Evolutionary conservation across 495 filamentous ascomycete genomes (phyloP).

Genomic region (Aspergillus avenaceus): DNA sequence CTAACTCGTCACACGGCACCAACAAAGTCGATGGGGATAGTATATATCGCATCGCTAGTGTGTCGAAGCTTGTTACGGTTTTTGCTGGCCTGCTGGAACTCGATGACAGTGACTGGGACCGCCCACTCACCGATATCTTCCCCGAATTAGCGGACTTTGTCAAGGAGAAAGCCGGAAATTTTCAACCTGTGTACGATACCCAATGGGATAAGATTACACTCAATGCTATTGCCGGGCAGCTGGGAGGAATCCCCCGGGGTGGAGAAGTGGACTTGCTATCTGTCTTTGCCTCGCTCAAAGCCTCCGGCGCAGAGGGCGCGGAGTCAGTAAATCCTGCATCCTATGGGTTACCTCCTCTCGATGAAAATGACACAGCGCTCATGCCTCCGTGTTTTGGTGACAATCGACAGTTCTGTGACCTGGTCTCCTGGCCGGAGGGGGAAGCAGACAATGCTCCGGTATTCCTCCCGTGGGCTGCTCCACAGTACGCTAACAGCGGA

Average conservation of each 20-base stretch:
- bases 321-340: conserved; percentile 12
- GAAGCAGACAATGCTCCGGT: conserved; percentile 31
- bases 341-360: conserved; percentile 30
- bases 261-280: conserved; percentile 18
- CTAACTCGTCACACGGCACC: conserved; percentile 23
- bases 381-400: conserved; percentile 15
- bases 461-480: conserved; percentile 42
- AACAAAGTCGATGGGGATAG: conserved; percentile 40
- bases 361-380: conserved; percentile 17
- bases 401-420: background rate
- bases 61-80: conserved; percentile 49
- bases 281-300: background rate
- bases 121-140: conserved; percentile 41
- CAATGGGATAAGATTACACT: conserved; percentile 41
- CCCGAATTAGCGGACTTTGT: conserved; percentile 36
- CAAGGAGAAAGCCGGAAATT: conserved; percentile 6
- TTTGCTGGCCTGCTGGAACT: conserved; percentile 37
- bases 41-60: conserved; percentile 48
- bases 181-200: conserved; percentile 18
- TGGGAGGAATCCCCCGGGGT: conserved; percentile 36
- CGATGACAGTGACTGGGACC: conserved; percentile 34
- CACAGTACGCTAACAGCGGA: conserved; percentile 55
- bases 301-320: background rate
- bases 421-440: conserved; percentile 13
- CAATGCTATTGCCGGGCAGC: conserved; percentile 40